Conservation (phyloP, 106 monocot species). For the Dendrobium huoshanense region DNA sequence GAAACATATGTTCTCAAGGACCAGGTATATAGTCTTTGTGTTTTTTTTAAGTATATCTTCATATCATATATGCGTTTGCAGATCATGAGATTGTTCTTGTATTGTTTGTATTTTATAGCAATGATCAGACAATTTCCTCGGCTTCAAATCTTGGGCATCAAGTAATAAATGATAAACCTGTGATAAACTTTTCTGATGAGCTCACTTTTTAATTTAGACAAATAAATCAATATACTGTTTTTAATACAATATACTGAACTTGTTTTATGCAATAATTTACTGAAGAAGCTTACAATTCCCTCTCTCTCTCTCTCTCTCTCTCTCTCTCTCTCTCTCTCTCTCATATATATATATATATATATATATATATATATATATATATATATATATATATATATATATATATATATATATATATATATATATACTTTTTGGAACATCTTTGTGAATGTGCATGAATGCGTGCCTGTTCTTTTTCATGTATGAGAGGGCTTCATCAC, state of each 20-base stretch:
- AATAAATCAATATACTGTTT: background rate
- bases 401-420: too few relatives aligned
- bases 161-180: background rate
- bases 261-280: background rate
- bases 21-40: constrained; percentile 47
- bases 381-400: too few relatives aligned
- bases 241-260: background rate
- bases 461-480: too few relatives aligned
- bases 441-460: too few relatives aligned
- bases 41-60: background rate
- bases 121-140: background rate
- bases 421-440: too few relatives aligned
- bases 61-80: background rate
- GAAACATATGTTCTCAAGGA: constrained; percentile 85
- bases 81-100: background rate
- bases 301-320: too few relatives aligned
- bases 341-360: too few relatives aligned
- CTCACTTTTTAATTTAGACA: background rate
- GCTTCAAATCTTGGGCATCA: background rate
- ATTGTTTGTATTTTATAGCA: constrained; percentile 1
- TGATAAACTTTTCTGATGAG: background rate
- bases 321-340: too few relatives aligned
- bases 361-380: too few relatives aligned
- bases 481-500: too few relatives aligned
- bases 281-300: background rate